These are phyloP conservation scores for Neurospora sp. DNA, from an alignment of 495 filamentous ascomycete genomes.

Conservation along the genomic window DNA sequence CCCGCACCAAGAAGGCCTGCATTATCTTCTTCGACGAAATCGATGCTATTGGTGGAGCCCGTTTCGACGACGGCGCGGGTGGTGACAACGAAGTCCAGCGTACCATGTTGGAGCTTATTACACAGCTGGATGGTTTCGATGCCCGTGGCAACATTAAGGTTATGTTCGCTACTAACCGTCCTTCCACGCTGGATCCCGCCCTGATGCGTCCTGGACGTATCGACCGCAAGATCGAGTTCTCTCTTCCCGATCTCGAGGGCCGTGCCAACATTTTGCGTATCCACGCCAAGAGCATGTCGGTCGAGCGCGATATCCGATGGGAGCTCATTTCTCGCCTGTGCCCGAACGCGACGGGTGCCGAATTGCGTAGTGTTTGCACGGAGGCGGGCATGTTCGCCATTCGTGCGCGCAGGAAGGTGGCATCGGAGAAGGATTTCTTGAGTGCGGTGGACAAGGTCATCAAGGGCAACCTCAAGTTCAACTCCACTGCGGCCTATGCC, in stretches of 20 bases:
- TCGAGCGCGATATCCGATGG: constrained; percentile 97
- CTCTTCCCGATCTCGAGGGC: constrained; percentile 90
- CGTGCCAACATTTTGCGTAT: constrained; percentile 96
- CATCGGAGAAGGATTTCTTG: constrained; percentile 98
- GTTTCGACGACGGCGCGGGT: constrained; percentile 95
- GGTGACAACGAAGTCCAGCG: constrained; percentile 99
- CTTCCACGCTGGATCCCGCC: constrained; percentile 90
- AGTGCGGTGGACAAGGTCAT: constrained; percentile 98
- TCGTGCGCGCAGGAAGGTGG: constrained; percentile 91
- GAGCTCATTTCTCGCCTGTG: constrained; percentile 93
- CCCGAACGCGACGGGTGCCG: constrained; percentile 93
- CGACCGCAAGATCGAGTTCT: constrained; percentile 98
- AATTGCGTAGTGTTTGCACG: constrained; percentile 91
- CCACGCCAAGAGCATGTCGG: constrained; percentile 99
- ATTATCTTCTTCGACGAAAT: constrained; percentile 99
- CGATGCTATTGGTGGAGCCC: constrained; percentile 94
- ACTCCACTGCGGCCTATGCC: constrained; percentile 96
- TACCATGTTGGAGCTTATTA: constrained; percentile 98
- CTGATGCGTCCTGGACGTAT: constrained; percentile 97
- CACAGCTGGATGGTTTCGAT: constrained; percentile 96
- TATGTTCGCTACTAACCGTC: constrained; percentile 98
- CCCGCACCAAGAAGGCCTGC: constrained; percentile 97
- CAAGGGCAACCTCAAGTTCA: constrained; percentile 98
- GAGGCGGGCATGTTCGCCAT: constrained; percentile 99
- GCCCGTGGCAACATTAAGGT: constrained; percentile 98